Conservation (phyloP, 2,329 filamentous ascomycete genomes). For the Fusarium torreyae region DNA sequence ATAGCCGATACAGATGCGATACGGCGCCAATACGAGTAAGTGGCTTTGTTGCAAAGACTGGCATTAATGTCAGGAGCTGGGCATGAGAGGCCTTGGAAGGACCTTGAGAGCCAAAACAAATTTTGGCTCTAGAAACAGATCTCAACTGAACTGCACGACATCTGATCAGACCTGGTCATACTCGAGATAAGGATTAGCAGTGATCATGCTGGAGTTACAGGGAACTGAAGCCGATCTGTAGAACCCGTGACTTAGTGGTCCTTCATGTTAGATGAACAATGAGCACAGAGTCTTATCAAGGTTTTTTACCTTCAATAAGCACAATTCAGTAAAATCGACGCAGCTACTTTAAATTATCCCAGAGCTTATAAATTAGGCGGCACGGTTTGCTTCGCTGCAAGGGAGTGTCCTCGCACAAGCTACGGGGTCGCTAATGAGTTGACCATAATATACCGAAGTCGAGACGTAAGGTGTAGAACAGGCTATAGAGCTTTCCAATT, state of each 20-base stretch:
- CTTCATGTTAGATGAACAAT: constrained; percentile 5
- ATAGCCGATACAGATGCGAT: background rate
- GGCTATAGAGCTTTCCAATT: background rate
- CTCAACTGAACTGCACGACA: no score
- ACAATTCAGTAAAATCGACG: background rate
- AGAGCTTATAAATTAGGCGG: background rate
- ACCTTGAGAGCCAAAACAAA: no score
- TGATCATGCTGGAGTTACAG: constrained; percentile 14
- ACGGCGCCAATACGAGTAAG: constrained; percentile 3
- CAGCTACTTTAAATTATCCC: background rate
- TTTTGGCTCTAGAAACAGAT: no score
- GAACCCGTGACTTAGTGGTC: constrained; percentile 20
- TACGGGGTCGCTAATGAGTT: background rate
- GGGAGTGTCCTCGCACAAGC: constrained; percentile 14
- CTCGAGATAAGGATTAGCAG: background rate
- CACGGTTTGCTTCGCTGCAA: constrained; percentile 10
- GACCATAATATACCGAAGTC: background rate
- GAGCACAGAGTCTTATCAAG: background rate
- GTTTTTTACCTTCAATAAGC: background rate
- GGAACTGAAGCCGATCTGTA: constrained; percentile 10
- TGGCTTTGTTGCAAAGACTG: background rate
- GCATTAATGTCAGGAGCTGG: background rate
- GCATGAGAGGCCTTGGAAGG: no score
- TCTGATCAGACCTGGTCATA: no score
- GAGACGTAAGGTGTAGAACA: background rate